A percentile compares a stretch with the other conserved stretches of the same genome.
These are phyloP conservation scores for Phytophthora nicotianae DNA, from an alignment of 352 stramenopile genomes.

Conservation along the genomic window DNA sequence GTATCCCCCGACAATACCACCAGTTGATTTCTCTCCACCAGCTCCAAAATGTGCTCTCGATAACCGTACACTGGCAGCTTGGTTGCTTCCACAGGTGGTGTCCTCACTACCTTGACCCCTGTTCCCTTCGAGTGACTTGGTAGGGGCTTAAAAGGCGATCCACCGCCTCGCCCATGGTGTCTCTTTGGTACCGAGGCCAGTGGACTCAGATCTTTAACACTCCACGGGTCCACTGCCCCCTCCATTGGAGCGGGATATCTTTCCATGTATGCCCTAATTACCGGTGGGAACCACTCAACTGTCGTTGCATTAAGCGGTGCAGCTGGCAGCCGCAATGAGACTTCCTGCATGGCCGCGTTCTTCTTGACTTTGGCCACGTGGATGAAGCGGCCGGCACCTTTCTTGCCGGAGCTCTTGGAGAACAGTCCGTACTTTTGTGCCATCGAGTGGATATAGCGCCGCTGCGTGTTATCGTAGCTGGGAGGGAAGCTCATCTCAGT, in stretches of 20 bases:
- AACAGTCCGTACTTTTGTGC: constrained; percentile 84
- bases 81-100: constrained; percentile 19
- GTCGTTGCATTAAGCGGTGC: constrained; percentile 38
- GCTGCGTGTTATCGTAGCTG: constrained; percentile 77
- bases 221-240: constrained; percentile 35
- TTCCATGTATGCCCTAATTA: constrained; percentile 50
- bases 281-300: constrained; percentile 48
- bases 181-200: constrained; percentile 19
- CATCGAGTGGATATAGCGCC: constrained; percentile 81
- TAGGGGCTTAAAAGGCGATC: constrained; percentile 54
- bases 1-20: constrained; percentile 95
- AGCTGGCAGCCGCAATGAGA: constrained; percentile 59
- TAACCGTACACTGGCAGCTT: constrained; percentile 70
- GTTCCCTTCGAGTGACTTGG: not conserved
- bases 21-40: constrained; percentile 81
- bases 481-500: constrained; percentile 72
- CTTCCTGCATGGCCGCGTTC: constrained; percentile 76
- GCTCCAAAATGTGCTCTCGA: constrained; percentile 65
- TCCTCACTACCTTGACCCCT: constrained; percentile 22
- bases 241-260: constrained; percentile 38
- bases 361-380: constrained; percentile 86
- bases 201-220: constrained; percentile 20
- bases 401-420: constrained; percentile 83
- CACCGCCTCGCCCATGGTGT: constrained; percentile 20
- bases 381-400: constrained; percentile 62